These are phyloP conservation scores for Cyclotella kingstonii DNA, from an alignment of 108 stramenopile species.

Conservation along the genomic window DNA sequence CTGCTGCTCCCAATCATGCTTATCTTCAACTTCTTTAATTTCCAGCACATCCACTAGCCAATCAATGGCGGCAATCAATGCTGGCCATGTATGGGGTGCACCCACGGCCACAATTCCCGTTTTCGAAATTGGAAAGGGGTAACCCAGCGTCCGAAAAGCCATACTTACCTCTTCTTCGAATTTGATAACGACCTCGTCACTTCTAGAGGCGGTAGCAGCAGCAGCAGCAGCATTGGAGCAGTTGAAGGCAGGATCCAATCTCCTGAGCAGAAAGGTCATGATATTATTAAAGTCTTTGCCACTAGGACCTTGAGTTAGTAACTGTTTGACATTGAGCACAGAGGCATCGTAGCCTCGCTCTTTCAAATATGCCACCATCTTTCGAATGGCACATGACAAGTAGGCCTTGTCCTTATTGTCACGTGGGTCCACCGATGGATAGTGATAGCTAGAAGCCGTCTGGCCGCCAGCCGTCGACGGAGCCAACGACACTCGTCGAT, in stretches of 20 bases:
- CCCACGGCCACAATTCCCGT: constrained; percentile 96
- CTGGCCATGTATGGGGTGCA: constrained; percentile 98
- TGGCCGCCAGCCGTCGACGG: constrained; percentile 6
- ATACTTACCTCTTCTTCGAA: constrained; percentile 94
- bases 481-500: constrained; percentile 34
- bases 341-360: constrained; percentile 54
- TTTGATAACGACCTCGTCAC: constrained; percentile 62
- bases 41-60: constrained; percentile 92
- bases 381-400: constrained; percentile 52
- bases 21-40: constrained; percentile 22
- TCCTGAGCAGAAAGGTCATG: constrained; percentile 89
- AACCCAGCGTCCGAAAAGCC: constrained; percentile 90
- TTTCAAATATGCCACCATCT: constrained; percentile 69
- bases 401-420: constrained; percentile 62
- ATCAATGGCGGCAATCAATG: constrained; percentile 89
- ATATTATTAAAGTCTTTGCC: constrained; percentile 95
- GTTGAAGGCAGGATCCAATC: constrained; percentile 85
- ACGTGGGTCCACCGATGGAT: constrained; percentile 36
- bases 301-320: constrained; percentile 65
- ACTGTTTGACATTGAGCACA: constrained; percentile 7
- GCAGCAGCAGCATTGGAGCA: not conserved
- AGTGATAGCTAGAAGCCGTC: not conserved
- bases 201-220: constrained; percentile 8
- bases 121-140: constrained; percentile 91
- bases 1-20: constrained; percentile 41